A percentile compares a stretch with the other conserved stretches of the same genome.
Evolutionary conservation across 2,329 filamentous ascomycete species (phyloP).

Genomic region (Dothistroma septosporum): DNA sequence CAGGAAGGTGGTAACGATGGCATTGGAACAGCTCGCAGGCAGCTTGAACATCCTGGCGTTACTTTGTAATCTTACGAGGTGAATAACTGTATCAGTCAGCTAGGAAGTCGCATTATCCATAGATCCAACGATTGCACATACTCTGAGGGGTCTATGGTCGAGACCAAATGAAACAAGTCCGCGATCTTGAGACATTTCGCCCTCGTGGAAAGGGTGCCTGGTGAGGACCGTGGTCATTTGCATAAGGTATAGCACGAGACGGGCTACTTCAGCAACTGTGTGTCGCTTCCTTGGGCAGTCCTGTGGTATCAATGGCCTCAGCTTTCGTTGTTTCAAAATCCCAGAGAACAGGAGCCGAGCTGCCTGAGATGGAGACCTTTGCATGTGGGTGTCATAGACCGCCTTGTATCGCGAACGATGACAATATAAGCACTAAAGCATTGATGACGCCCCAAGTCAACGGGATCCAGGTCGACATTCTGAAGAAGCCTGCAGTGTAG

Average conservation of each 20-base stretch:
- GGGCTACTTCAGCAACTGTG: too few relatives aligned
- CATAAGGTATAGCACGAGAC: too few relatives aligned
- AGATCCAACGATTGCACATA: neutral
- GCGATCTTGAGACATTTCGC: too few relatives aligned
- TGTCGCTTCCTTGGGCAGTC: too few relatives aligned
- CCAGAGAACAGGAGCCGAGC: too few relatives aligned
- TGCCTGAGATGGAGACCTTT: neutral
- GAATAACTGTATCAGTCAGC: neutral
- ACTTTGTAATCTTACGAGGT: slow-evolving; percentile 31
- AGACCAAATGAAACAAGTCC: too few relatives aligned
- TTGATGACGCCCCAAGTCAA: slow-evolving; percentile 85
- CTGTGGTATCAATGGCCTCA: too few relatives aligned
- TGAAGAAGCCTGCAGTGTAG: slow-evolving; percentile 76
- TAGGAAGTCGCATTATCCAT: neutral
- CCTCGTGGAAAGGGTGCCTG: too few relatives aligned
- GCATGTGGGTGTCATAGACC: slow-evolving; percentile 57
- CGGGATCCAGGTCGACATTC: slow-evolving; percentile 93
- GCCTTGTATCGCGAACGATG: slow-evolving; percentile 89
- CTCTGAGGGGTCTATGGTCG: neutral
- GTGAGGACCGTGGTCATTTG: too few relatives aligned
- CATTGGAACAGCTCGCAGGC: slow-evolving; percentile 78
- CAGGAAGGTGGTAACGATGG: slow-evolving; percentile 79
- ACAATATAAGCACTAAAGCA: slow-evolving; percentile 74
- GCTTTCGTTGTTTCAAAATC: too few relatives aligned
- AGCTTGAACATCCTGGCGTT: slow-evolving; percentile 38